Base-by-base conservation (phyloP, 306 rosid species). In the Astragalus glycyphyllos region DNA sequence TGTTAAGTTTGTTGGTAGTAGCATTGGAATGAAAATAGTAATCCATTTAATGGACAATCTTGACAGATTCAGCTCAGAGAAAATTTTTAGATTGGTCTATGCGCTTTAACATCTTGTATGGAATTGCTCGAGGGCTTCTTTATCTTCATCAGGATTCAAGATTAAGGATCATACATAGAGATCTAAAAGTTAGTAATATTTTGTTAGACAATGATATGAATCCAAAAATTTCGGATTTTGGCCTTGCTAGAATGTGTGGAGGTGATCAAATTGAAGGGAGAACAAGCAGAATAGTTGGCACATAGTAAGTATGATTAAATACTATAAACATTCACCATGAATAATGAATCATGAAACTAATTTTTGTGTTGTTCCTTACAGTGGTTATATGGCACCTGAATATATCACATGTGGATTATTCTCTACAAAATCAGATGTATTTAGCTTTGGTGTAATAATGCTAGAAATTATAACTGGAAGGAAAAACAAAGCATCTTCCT, bases 191-290 rank as follows among this genome's bases (percentile, higher is more conserved):
- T 14, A 51, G 61, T 12, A 68, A 68, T 37, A 17, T 68, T 51
- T 12, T 68, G 37, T 37, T 68, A 41, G 74, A 69, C 11, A 40
- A 26, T 8, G 23, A 69, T 4, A 40, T 69, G 74, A 54, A 69
- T 7, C 44, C 74, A 20, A 69, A 69, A 69, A 69, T 69, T 26
- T 54, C 74, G 3, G 74, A 69, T 69, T 69, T 69, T 69, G 74
- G 64, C n/a, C 1, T 69, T 31, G 54, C 74, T 2, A 23, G 20
- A 55, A 69, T 69, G 63, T 69, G 9, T 41, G 65, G 74, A 12
- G 64, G 42, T 12, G 64, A 69, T 13, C 74, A 54, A 40, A 37
- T 41, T 7, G 57, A 65, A 13, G 71, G 71, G 8, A 65, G 10
- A 29, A 65, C 71, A n/a, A 47, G 2, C 2, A 29, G 23, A 47